A percentile compares a stretch with the other conserved stretches of the same genome.
Conservation (phyloP, 1,139 yeast genomes). For the Lodderomyces beijingensis region DNA sequence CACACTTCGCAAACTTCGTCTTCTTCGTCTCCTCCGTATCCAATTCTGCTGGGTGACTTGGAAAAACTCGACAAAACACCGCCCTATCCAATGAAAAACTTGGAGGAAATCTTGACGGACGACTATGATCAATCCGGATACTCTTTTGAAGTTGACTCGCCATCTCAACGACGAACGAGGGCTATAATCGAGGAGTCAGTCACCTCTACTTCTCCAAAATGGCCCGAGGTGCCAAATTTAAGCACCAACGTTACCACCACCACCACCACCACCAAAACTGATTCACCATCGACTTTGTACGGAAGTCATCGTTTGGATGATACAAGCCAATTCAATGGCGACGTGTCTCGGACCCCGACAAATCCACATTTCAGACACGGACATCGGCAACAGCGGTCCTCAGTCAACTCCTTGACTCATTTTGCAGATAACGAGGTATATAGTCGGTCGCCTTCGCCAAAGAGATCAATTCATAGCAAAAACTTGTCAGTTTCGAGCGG, state of each 20-base stretch:
- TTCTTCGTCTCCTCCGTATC: constrained; percentile 6
- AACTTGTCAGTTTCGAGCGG: neutral
- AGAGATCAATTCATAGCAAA: constrained; percentile 11
- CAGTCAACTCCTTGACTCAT: constrained; percentile 3
- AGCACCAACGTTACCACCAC: constrained; percentile 6
- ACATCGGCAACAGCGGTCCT: neutral
- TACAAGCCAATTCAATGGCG: too few species aligned
- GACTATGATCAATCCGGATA: constrained; percentile 3
- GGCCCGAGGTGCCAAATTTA: constrained; percentile 10
- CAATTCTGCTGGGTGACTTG: constrained; percentile 3
- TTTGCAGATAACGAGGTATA: constrained; percentile 1
- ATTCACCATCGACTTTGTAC: constrained; percentile 5
- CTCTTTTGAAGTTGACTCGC: constrained; percentile 8
- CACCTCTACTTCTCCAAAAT: constrained; percentile 7
- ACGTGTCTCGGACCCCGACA: too few species aligned
- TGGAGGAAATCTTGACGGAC: constrained; percentile 9
- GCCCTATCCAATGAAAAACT: constrained; percentile 10
- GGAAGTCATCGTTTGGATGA: constrained; percentile 1
- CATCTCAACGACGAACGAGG: constrained; percentile 9
- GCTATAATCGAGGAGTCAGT: constrained; percentile 9
- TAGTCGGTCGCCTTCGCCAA: constrained; percentile 34
- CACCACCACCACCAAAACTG: constrained; percentile 3
- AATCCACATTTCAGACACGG: too few species aligned
- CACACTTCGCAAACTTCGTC: too few species aligned
- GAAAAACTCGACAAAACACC: constrained; percentile 1